Evolutionary conservation across 1,284 basidiomycete species (phyloP), one percentile per base, ranked within the genome.

Genomic region (Pseudozyma sp.): DNA sequence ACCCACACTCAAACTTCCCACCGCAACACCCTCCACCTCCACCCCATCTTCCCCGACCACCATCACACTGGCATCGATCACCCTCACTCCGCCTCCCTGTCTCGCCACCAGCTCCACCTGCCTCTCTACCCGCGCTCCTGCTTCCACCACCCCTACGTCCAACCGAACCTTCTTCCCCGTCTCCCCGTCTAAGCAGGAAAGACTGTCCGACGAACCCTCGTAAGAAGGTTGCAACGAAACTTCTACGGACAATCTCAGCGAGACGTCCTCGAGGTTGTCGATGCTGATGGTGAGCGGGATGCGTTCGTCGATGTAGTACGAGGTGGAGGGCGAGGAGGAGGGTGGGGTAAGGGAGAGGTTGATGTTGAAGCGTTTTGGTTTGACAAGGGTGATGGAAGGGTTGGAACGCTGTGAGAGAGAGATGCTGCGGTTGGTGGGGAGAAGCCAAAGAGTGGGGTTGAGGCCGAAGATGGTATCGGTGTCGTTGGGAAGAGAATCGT

Each of bases 181-280:
- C 46, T 2, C 30, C 24, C 24, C 33, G 1, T 33, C 14, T 1
- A 0, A 5, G 4, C 31, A 2, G 9, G 17, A 35, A 3, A 66
- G 59, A 6, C 52, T 53, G 13, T 73, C 70, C 7, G 5, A 31
- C 7, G 65, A 54, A 3, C 68, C 65, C 13, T 73, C 69, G 46
- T 68, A 77, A 42, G 55, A 51, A 16, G 69, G 64, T 24, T 68
- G 66, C 30, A 74, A 35, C 5, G 16, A 14, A 10, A 60, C 62
- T 40, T 77, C 62, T 5, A 67, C 9, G 46, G 51, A 61, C 2
- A 29, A 52, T 0, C 16, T 8, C 5, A 77, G 13, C 11, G 51
- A 29, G 5, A 11, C 16, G 2, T 17, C n/a, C 14, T 73, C 74
- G 10, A 50, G 14, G 37, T 77, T 77, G 13, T n/a, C 11, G 19